Evolutionary conservation across 352 stramenopile species (phyloP).

Genomic region (Phytophthora pluvialis): DNA sequence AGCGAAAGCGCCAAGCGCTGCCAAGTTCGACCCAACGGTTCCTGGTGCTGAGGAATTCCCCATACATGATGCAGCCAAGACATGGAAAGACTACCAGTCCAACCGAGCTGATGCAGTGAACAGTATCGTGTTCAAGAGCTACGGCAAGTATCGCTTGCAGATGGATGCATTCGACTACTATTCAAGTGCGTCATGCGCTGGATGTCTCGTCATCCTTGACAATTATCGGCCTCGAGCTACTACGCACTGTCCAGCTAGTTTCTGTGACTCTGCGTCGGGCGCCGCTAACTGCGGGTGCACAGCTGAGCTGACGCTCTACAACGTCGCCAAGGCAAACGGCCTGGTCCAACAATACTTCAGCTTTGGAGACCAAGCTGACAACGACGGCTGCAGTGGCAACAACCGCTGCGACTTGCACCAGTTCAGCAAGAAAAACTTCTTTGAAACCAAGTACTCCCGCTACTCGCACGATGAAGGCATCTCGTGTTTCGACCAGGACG

Average conservation of each 20-base stretch:
- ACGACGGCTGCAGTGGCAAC: constrained; percentile 54
- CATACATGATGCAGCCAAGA: constrained; percentile 32
- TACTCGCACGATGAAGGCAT: constrained; percentile 40
- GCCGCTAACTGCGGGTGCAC: constrained; percentile 1
- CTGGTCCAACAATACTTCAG: constrained; percentile 46
- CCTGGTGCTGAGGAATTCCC: constrained; percentile 1
- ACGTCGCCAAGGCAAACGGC: constrained; percentile 34
- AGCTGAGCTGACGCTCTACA: constrained; percentile 36
- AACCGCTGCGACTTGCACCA: constrained; percentile 53
- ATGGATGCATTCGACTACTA: constrained; percentile 62
- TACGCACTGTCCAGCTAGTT: constrained; percentile 38
- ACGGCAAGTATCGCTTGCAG: constrained; percentile 56
- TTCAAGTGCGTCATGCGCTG: constrained; percentile 42
- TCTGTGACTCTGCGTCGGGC: constrained; percentile 38
- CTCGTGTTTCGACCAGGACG: constrained; percentile 22
- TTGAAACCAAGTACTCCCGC: constrained; percentile 28
- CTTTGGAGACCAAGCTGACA: constrained; percentile 44
- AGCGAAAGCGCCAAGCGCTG: constrained; percentile 12
- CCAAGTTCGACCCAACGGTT: constrained; percentile 21
- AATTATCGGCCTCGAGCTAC: constrained; percentile 49
- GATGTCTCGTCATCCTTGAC: constrained; percentile 60
- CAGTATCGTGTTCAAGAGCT: constrained; percentile 42
- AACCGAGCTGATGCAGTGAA: constrained; percentile 46
- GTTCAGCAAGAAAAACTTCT: constrained; percentile 53
- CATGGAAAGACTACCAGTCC: constrained; percentile 60